Percentiles rank a stretch among this genome's conserved stretches.
Evolutionary conservation across 768 basidiomycete genomes (phyloP).

Genomic region (Suillus americanus): DNA sequence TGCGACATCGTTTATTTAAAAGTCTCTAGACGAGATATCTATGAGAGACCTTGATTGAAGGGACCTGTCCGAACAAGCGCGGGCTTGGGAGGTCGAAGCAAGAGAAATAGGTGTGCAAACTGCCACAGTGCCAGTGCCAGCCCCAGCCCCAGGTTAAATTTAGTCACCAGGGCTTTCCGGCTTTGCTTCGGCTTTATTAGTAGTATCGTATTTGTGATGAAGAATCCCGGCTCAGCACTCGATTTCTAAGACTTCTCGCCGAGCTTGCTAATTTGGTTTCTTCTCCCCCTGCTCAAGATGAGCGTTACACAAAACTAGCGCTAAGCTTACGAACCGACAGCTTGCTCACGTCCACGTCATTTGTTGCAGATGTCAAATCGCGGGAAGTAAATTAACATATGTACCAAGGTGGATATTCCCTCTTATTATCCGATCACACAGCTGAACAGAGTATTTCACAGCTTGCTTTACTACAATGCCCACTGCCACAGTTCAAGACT

Average conservation of each 20-base stretch:
- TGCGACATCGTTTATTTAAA: conserved; percentile 46
- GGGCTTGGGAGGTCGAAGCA: background rate
- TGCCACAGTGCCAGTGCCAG: background rate
- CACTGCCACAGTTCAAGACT: background rate
- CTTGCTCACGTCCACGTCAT: background rate
- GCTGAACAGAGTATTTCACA: background rate
- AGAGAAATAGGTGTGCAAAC: background rate
- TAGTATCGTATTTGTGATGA: background rate
- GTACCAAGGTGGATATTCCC: background rate
- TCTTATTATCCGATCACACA: background rate
- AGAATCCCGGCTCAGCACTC: too few relatives aligned
- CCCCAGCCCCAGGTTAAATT: background rate
- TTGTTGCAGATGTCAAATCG: background rate
- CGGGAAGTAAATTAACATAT: background rate
- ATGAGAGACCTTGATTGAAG: background rate
- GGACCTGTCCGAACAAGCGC: background rate
- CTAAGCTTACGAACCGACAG: background rate
- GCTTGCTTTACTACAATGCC: conserved; percentile 5
- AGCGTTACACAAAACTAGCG: background rate
- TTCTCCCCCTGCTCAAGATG: background rate
- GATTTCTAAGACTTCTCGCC: background rate
- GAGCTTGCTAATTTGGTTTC: background rate
- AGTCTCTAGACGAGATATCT: background rate
- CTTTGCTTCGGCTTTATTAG: background rate
- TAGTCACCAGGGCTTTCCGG: background rate